Percentiles rank a stretch among this genome's conserved stretches.
Evolutionary conservation across 2,329 filamentous ascomycete genomes (phyloP).

Genomic region (Talaromyces marneffei): DNA sequence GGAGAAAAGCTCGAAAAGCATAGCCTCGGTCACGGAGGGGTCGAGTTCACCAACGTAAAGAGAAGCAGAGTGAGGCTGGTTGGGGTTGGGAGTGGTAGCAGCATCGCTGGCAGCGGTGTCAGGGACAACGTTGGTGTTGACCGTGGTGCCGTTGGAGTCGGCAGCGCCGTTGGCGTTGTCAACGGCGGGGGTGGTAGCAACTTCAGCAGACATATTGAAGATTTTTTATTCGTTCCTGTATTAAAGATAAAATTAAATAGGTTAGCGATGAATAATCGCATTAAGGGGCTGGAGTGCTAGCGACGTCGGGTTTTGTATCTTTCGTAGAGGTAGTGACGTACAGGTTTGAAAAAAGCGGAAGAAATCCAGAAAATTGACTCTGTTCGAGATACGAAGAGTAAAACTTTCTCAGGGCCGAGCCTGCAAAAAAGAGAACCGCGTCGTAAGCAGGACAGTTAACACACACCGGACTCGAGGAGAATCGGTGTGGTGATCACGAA

Average conservation of each 20-base stretch:
- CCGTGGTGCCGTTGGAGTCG: slow-evolving; percentile 48
- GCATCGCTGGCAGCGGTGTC: slow-evolving; percentile 42
- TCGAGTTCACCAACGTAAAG: slow-evolving; percentile 99
- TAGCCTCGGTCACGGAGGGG: slow-evolving; percentile 94
- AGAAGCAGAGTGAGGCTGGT: slow-evolving; percentile 89
- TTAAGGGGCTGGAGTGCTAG: neutral
- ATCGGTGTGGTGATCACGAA: slow-evolving; percentile 16
- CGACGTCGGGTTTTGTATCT: neutral
- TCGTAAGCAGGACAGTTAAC: slow-evolving; percentile 3
- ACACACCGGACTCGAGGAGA: slow-evolving; percentile 3
- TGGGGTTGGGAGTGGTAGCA: slow-evolving; percentile 59
- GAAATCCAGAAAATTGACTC: neutral
- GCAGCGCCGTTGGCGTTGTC: slow-evolving; percentile 45
- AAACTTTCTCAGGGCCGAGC: neutral
- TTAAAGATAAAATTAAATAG: neutral
- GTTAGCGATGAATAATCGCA: slow-evolving; percentile 3
- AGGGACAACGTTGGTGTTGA: slow-evolving; percentile 62
- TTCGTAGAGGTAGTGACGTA: neutral
- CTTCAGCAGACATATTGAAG: slow-evolving; percentile 71
- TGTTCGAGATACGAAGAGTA: neutral
- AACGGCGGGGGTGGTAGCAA: slow-evolving; percentile 63
- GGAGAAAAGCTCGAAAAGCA: slow-evolving; percentile 99
- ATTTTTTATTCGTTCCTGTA: slow-evolving; percentile 57
- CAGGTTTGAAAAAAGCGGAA: slow-evolving; percentile 8
- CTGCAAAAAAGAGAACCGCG: slow-evolving; percentile 1